These are phyloP conservation scores for Myxozyma sirexii DNA, from an alignment of 805 yeast genomes.

Conservation along the genomic window DNA sequence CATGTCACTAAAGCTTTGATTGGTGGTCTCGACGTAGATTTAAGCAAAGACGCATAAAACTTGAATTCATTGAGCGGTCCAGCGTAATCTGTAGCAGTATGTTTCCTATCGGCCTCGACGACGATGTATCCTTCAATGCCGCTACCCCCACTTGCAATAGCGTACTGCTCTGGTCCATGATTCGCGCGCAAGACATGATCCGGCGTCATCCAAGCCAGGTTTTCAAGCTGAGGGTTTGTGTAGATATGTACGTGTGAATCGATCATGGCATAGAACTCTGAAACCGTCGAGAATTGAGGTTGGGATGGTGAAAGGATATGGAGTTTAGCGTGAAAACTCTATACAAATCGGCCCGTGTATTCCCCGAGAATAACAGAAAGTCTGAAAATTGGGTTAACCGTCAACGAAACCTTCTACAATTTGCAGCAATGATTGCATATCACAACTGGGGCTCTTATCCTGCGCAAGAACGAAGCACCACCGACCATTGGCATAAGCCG, in stretches of 20 bases:
- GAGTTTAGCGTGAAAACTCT: too few species aligned
- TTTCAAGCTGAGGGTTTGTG: conserved; percentile 36
- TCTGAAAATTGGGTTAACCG: too few species aligned
- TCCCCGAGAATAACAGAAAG: too few species aligned
- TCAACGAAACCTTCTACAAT: too few species aligned
- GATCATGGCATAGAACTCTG: conserved; percentile 22
- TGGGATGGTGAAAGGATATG: background rate
- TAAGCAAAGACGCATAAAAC: conserved; percentile 35
- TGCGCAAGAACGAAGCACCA: too few species aligned
- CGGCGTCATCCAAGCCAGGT: conserved; percentile 45
- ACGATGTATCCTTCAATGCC: conserved; percentile 42
- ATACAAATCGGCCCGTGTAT: too few species aligned
- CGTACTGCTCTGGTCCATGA: conserved; percentile 42
- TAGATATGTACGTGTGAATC: conserved; percentile 49
- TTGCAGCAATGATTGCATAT: too few species aligned
- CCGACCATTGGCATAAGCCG: too few species aligned
- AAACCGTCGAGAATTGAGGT: background rate
- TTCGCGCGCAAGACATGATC: conserved; percentile 39
- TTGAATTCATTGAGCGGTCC: conserved; percentile 41
- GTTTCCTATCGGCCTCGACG: conserved; percentile 45
- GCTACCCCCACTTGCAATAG: background rate
- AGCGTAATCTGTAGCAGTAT: conserved; percentile 36
- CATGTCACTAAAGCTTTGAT: conserved; percentile 48
- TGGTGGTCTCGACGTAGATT: background rate
- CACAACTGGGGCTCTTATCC: too few species aligned